Base-by-base conservation (phyloP, 108 stramenopile genomes). In the Cylindrotheca fusiformis region DNA sequence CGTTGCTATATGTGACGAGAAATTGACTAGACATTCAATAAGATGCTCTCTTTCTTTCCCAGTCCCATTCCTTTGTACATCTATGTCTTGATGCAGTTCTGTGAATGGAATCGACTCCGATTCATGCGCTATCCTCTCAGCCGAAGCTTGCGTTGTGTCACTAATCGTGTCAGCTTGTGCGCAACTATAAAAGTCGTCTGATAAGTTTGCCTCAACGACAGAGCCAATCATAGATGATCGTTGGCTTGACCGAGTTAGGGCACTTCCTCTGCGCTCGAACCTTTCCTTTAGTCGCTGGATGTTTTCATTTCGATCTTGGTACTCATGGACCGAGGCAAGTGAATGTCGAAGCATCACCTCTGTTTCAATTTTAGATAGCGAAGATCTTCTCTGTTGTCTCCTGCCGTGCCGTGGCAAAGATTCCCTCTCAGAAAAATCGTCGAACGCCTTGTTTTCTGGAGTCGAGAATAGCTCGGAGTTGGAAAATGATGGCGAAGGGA, bases 11-110 rank as follows among this genome's bases (percentile, higher is more conserved):
- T 51, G 50, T 6, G n/a, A 51, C 5, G 50, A 51, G 19, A 51
- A 51, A 19, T 22, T n/a, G 21, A 51, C 50, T 19, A 51, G 50
- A 51, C 12, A n/a, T 22, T 51, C 50, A 22, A 51, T 51, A 6
- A 51, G n/a, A n/a, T 51, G 50, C n/a, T 51, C 5, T 51, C 50
- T 6, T 51, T 51, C 21, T 22, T 17, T n/a, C n/a, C 50, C 21
- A 5, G 5, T 51, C 20, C 19, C 5, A n/a, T 19, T 8, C 21
- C 21, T 51, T 51, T 19, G 5, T n/a, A n/a, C 5, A 17, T 19
- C 5, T 51, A n/a, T 51, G 10, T 4, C 5, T 17, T 51, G 50
- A 51, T 22, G 50, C 6, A n/a, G 18, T 21, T 51, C 50, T 21
- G n/a, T 51, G 5, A 51, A n/a, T 6, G 50, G 21, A 22, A 22